phyloP scores from a whole-genome alignment of 108 stramenopile genomes.

The Nitzschia putrida region DNA sequence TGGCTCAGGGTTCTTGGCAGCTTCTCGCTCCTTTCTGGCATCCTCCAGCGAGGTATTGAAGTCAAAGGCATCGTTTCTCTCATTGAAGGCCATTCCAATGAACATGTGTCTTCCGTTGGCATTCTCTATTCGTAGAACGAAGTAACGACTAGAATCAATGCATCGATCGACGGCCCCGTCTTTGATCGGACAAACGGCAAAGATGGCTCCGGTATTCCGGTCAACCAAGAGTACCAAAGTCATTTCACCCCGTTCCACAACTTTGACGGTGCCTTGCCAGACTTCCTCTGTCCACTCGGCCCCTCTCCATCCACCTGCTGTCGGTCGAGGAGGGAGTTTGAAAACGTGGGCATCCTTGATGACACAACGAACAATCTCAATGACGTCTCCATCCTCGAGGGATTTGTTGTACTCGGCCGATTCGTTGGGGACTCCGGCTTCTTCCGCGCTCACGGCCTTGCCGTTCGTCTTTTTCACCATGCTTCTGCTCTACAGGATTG shows the following conservation, averaged over 20 bases:
- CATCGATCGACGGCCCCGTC: slow-evolving; percentile 88
- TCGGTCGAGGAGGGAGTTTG: slow-evolving; percentile 79
- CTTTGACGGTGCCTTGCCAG: slow-evolving; percentile 89
- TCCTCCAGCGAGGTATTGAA: slow-evolving; percentile 96
- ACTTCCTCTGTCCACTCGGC: slow-evolving; percentile 90
- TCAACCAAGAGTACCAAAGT: slow-evolving; percentile 83
- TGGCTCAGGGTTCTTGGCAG: slow-evolving; percentile 53
- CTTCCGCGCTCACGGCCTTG: slow-evolving; percentile 48
- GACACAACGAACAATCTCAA: slow-evolving; percentile 73
- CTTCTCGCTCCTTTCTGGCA: slow-evolving; percentile 72
- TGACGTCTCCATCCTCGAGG: slow-evolving; percentile 59
- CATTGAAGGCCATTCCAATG: slow-evolving; percentile 96
- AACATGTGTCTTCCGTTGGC: slow-evolving; percentile 92
- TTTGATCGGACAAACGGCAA: slow-evolving; percentile 87
- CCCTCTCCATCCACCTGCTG: slow-evolving; percentile 85
- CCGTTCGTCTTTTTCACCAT: slow-evolving; percentile 9
- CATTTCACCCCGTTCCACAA: slow-evolving; percentile 81
- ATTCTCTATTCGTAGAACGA: slow-evolving; percentile 92
- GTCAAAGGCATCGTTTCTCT: slow-evolving; percentile 97
- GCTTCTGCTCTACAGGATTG: background rate
- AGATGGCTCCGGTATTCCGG: slow-evolving; percentile 61
- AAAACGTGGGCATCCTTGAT: slow-evolving; percentile 87
- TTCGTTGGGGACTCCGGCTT: slow-evolving; percentile 62
- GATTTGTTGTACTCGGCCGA: slow-evolving; percentile 56
- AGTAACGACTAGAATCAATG: slow-evolving; percentile 88